Base-by-base conservation (phyloP, 345 rosid genomes). In the Euphorbia peplus region DNA sequence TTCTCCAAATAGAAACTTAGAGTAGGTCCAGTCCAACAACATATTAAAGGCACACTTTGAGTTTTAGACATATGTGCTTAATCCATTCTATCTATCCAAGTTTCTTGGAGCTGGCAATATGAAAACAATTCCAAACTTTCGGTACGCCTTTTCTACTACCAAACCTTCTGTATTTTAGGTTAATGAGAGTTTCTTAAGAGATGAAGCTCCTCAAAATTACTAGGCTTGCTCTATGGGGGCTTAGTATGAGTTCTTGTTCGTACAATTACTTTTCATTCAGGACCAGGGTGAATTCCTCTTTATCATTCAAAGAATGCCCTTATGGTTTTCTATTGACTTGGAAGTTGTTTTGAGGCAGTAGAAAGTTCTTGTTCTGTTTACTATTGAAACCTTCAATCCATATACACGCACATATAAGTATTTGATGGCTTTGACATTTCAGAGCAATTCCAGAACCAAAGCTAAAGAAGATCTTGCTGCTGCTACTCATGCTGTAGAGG, bases 391-490 rank as follows among this genome's bases (percentile, higher is more conserved):
- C 46, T 60, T 60, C 26, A 24, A 60, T 24, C 5, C 28, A 37
- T 19, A 9, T 44, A 16, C 18, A 25, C 30, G 21, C 5, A 47
- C 29, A 4, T 29, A n/a, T 47, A n/a, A 37, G 22, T 51, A 8
- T 56, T 66, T 77, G 64, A 66, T n/a, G 63, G 46, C 16, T 53
- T 47, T 21, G 63, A 54, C 60, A 24, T 53, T 83, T 53, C 86
- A 95, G 99, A 95, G 99, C 75, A 92, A 91, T 72, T 95, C 99
- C 1, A 96, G 99, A 75, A 90, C 89, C 30, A 95, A 90, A 85
- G 98, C 98, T 21, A 91, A 95, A 80, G 98, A 95, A 85, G 99
- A 95, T 83, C 98, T 95, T 82, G 96, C 98, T 77, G 92, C 96
- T 81, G 98, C 98, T 75, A 95, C 96, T n/a, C 82, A 68, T 74